Evolutionary conservation across 129 eudicot species (phyloP).

Genomic region (Solidago caesia): DNA sequence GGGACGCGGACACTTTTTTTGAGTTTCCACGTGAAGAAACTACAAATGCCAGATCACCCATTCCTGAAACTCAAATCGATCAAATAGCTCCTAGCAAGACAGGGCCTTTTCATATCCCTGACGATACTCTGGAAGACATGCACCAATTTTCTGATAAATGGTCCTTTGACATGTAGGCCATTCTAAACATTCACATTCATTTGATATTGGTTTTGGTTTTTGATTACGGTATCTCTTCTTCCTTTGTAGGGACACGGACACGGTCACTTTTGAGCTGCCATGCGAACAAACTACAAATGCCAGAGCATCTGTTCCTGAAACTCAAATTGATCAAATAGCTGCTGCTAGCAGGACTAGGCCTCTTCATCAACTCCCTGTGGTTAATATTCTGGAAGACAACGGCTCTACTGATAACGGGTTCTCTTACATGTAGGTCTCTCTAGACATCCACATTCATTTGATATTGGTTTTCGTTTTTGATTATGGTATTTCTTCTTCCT

Average conservation of each 20-base stretch:
- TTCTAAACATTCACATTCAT: not conserved
- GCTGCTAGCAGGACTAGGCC: not conserved
- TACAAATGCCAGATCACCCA: not conserved
- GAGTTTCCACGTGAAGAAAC: not conserved
- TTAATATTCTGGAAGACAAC: not conserved
- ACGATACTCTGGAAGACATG: not conserved
- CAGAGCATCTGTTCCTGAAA: not conserved
- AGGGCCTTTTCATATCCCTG: not conserved
- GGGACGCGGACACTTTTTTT: not conserved
- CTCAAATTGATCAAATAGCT: not conserved
- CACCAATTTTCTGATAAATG: not conserved
- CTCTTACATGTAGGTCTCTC: not conserved
- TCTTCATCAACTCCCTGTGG: not conserved
- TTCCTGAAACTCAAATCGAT: not conserved
- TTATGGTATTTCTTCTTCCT: not conserved
- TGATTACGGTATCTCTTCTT: not conserved
- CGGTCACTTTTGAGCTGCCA: not conserved
- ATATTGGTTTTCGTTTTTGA: not conserved
- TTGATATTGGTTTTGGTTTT: not conserved
- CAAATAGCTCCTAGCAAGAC: not conserved
- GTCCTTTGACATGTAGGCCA: not conserved
- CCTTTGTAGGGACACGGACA: not conserved
- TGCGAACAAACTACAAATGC: not conserved
- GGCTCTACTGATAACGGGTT: not conserved
- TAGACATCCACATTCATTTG: not conserved